Conservation (phyloP, 208 protist genomes). For the Trypanosoma conorhini region DNA sequence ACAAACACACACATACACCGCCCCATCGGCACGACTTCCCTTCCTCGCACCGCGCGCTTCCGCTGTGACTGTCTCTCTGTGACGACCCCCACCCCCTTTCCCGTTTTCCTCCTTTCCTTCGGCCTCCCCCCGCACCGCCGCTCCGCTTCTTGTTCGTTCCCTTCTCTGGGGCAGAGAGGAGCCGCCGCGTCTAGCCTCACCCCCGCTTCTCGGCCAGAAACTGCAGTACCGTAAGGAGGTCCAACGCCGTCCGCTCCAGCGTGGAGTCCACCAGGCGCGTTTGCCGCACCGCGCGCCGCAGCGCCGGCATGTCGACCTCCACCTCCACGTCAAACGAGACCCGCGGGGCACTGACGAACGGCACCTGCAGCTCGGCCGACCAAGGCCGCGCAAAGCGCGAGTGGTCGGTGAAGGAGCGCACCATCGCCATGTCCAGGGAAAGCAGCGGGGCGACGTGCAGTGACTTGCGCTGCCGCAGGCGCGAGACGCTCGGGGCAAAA, state of each 20-base stretch:
- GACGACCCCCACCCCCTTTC: no score
- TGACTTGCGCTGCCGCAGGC: slow-evolving; percentile 30
- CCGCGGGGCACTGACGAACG: slow-evolving; percentile 28
- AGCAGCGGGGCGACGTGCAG: slow-evolving; percentile 22
- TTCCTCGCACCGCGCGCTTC: neutral
- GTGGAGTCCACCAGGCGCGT: slow-evolving; percentile 43
- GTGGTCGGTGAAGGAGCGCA: slow-evolving; percentile 31
- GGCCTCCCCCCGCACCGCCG: no score
- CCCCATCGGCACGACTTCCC: neutral
- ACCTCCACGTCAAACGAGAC: slow-evolving; percentile 50
- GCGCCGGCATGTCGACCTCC: slow-evolving; percentile 49
- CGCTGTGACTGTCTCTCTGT: no score
- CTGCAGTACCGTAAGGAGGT: slow-evolving; percentile 56
- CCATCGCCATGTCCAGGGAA: slow-evolving; percentile 26
- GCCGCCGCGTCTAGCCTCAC: neutral
- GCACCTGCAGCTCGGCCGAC: slow-evolving; percentile 21
- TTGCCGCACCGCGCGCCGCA: slow-evolving; percentile 48
- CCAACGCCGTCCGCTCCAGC: slow-evolving; percentile 43
- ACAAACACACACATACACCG: neutral
- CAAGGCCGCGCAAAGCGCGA: slow-evolving; percentile 23
- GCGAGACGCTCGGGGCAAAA: slow-evolving; percentile 26
- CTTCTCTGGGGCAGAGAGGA: no score
- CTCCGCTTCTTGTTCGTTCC: no score
- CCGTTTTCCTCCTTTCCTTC: no score
- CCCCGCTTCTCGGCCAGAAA: slow-evolving; percentile 37